Conservation (phyloP, 1,139 yeast species). For the Candida sanyaensis region DNA sequence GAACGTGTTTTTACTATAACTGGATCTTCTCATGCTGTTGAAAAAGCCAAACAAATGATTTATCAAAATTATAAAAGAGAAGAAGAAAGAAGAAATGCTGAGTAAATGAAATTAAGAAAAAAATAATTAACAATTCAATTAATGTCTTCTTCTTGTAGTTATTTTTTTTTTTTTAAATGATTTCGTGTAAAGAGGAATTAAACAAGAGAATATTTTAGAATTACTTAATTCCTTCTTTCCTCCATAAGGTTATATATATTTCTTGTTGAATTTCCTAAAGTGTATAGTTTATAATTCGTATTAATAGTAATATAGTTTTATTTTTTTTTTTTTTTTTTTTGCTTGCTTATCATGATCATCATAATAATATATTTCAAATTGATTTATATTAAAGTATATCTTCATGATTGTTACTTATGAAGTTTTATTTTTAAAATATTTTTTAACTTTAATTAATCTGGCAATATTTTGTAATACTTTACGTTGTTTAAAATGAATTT, state of each 20-base stretch:
- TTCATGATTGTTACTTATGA: too few relatives aligned
- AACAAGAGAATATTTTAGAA: too few relatives aligned
- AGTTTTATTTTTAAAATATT: neutral
- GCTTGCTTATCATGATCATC: too few relatives aligned
- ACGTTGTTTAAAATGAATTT: slow-evolving; percentile 31
- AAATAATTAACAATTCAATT: too few relatives aligned
- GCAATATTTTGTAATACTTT: slow-evolving; percentile 20
- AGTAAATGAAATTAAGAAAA: slow-evolving; percentile 1
- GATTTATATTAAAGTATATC: too few relatives aligned
- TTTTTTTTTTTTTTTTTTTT: too few relatives aligned
- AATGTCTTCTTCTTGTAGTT: too few relatives aligned
- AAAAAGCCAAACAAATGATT: slow-evolving; percentile 67
- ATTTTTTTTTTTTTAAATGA: too few relatives aligned
- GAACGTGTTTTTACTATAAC: slow-evolving; percentile 74
- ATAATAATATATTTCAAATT: too few relatives aligned
- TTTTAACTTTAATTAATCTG: slow-evolving; percentile 6
- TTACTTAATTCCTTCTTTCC: too few relatives aligned
- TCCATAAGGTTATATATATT: too few relatives aligned
- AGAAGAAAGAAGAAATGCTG: slow-evolving; percentile 61
- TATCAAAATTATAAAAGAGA: slow-evolving; percentile 79
- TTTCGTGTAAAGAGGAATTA: too few relatives aligned
- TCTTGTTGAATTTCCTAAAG: neutral
- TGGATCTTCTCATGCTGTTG: slow-evolving; percentile 66
- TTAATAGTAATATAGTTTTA: neutral
- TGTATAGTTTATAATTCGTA: neutral